Conservation (phyloP, 306 rosid species). For the Cucurbita argyrosperma region DNA sequence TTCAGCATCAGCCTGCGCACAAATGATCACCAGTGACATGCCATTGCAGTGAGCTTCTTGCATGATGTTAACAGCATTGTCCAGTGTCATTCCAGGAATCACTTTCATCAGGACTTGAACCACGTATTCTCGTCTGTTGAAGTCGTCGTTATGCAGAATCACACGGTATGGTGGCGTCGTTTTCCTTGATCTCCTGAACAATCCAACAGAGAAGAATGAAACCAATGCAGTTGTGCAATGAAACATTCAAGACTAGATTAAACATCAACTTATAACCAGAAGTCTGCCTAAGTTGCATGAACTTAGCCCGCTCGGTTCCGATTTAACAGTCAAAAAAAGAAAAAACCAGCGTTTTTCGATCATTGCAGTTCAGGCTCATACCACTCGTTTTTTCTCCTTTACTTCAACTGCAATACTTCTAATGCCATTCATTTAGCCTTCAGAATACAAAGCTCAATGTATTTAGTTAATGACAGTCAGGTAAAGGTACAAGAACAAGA, state of each 20-base stretch:
- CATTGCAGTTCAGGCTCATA: not conserved
- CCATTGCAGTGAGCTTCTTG: conserved; percentile 86
- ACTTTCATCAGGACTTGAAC: conserved; percentile 93
- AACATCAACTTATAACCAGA: not conserved
- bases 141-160: conserved; percentile 74
- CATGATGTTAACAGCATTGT: conserved; percentile 82
- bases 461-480: not conserved
- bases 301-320: not conserved
- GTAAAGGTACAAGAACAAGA: not conserved
- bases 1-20: conserved; percentile 84
- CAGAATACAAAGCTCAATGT: not conserved
- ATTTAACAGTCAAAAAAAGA: not conserved
- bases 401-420: not conserved
- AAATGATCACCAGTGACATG: conserved; percentile 60
- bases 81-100: conserved; percentile 78
- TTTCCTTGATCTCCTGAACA: conserved; percentile 50
- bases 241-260: not conserved
- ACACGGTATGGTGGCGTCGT: conserved; percentile 71
- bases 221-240: not conserved
- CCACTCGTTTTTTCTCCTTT: not conserved
- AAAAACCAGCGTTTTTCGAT: not conserved
- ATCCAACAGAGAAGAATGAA: not conserved
- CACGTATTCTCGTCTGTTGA: conserved; percentile 75
- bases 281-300: not conserved
- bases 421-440: not conserved